Base-by-base conservation (phyloP, 1,139 yeast genomes). In the Blastobotrys indianensis region DNA sequence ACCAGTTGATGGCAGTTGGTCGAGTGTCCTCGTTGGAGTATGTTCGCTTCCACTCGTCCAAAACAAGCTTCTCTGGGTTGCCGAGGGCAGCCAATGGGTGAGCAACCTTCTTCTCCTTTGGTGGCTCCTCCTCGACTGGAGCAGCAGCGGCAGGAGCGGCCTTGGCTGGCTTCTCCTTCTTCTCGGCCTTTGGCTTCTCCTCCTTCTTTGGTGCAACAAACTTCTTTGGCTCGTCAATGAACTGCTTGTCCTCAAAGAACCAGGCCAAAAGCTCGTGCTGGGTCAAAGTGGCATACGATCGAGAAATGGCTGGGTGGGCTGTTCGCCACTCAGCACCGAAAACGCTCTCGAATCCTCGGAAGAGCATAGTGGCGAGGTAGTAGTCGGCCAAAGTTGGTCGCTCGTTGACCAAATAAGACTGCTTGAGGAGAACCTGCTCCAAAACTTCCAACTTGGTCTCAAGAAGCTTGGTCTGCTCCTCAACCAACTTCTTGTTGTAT, bases 1-100 rank as follows among this genome's bases (percentile, higher is more conserved):
- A 92, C 92, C 94, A 92, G 67, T 97, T 97, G 60, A 92, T 77
- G 58, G 97, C 97, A 59, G 70, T 79, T 68, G 81, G 84, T 75
- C 97, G 87, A 65, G 97, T 90, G 66, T 92, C 97, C 73, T 88
- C 94, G 80, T 92, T 92, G 57, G 97, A 90, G 83, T 92, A 94
- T 58, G 72, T 72, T 76, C 97, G 85, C 84, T 92, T 92, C 95
- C 97, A 90, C 70, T 87, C 94, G 65, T 92, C 97, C 57, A 92
- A 64, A 54, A 80, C 73, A 63, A 84, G 75, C 56, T 69, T 68
- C 55, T 68, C 67, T 65, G 84, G 61, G 34, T 92, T 69, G 62
- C 94, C 94, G 55, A 90, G 79, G 50, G 76, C 74, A 68, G 80
- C 94, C 69, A 90, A 80, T 65, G 97, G 97, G 74, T 92, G 98